These are phyloP conservation scores for Picochlorum costavermella DNA, from an alignment of 139 green algal genomes.

Conservation along the genomic window DNA sequence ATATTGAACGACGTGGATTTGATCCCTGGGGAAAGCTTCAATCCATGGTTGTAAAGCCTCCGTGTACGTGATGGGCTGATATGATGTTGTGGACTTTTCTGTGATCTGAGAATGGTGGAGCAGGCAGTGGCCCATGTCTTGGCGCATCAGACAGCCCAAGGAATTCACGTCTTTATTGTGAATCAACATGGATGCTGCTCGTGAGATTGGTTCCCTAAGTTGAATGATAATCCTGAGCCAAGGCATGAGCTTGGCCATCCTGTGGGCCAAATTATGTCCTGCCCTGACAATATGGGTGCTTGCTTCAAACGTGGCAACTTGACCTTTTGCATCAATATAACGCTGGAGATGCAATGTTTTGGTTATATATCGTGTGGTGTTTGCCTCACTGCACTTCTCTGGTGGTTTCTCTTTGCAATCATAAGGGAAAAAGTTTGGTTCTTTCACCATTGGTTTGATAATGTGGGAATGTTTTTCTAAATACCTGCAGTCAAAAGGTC, in stretches of 20 bases:
- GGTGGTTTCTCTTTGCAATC: constrained; percentile 9
- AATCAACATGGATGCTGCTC: constrained; percentile 22
- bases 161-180: constrained; percentile 17
- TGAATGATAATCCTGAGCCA: constrained; percentile 22
- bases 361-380: constrained; percentile 4
- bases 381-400: background rate
- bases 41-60: constrained; percentile 4
- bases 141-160: background rate
- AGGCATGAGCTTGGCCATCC: constrained; percentile 11
- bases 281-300: constrained; percentile 11
- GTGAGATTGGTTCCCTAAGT: constrained; percentile 22
- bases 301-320: constrained; percentile 8
- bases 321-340: background rate
- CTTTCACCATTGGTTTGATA: constrained; percentile 1
- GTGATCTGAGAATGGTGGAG: constrained; percentile 3
- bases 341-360: background rate
- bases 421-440: constrained; percentile 14
- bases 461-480: background rate
- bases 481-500: background rate
- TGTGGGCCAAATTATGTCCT: constrained; percentile 10
- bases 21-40: background rate
- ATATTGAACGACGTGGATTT: constrained; percentile 11
- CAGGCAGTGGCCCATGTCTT: constrained; percentile 3
- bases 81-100: background rate
- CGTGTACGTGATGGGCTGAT: background rate